Evolutionary conservation across 352 stramenopile species (phyloP).

Genomic region (Phytophthora cryptogea): DNA sequence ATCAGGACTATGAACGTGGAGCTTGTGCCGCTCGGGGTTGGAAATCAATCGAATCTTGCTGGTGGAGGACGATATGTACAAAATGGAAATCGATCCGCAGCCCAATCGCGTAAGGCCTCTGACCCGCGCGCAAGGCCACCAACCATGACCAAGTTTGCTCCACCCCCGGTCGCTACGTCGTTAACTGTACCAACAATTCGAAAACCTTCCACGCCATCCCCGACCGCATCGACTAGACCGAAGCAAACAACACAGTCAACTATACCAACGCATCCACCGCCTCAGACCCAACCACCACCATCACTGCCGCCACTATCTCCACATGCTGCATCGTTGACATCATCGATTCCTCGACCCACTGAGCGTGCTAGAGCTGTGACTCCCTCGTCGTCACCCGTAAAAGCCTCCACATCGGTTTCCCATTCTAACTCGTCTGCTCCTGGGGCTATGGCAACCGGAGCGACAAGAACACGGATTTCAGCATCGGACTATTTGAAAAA

Average conservation of each 20-base stretch:
- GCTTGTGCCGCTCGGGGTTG: conserved; percentile 54
- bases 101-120: conserved; percentile 19
- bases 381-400: conserved; percentile 12
- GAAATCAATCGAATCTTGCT: conserved; percentile 24
- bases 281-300: conserved; percentile 6
- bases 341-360: conserved; percentile 1
- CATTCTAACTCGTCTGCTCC: not conserved
- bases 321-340: not conserved
- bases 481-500: conserved; percentile 33
- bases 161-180: not conserved
- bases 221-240: conserved; percentile 10
- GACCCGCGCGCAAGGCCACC: conserved; percentile 19
- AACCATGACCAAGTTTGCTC: conserved; percentile 25
- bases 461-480: conserved; percentile 30
- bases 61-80: conserved; percentile 72
- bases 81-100: conserved; percentile 53
- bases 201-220: not conserved
- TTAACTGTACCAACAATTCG: not conserved
- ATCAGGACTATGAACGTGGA: conserved; percentile 53
- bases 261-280: not conserved
- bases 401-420: not conserved
- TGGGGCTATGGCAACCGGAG: not conserved
- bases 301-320: conserved; percentile 9
- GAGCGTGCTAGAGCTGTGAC: conserved; percentile 8
- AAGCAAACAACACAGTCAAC: conserved; percentile 5